Conservation (phyloP, 164 flowering plant genomes). For the Aristolochia fimbriata region DNA sequence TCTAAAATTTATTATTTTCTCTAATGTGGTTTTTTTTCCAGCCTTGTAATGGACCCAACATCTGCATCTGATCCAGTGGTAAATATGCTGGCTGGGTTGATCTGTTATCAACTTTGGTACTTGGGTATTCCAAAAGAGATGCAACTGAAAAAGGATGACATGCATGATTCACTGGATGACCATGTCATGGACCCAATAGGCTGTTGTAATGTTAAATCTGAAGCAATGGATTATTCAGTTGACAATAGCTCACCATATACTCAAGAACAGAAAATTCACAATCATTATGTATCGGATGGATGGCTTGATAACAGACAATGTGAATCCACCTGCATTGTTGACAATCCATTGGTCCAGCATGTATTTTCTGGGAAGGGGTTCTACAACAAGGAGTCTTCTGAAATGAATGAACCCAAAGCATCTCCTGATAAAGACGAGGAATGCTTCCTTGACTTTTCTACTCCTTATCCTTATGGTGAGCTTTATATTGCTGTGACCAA, state of each 20-base stretch:
- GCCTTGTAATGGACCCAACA: slow-evolving; percentile 36
- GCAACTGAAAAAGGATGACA: slow-evolving; percentile 27
- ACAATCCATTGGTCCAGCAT: slow-evolving; percentile 6
- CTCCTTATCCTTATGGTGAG: slow-evolving; percentile 40
- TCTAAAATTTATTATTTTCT: not conserved
- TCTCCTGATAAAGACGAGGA: slow-evolving; percentile 10
- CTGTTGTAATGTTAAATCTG: not conserved
- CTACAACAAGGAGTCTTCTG: slow-evolving; percentile 27
- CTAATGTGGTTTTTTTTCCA: slow-evolving; percentile 12
- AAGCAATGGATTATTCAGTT: slow-evolving; percentile 15
- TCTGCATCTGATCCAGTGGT: slow-evolving; percentile 28
- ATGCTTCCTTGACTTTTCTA: slow-evolving; percentile 19
- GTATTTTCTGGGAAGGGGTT: slow-evolving; percentile 15
- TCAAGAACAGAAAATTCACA: slow-evolving; percentile 11
- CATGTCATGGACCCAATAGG: slow-evolving; percentile 10
- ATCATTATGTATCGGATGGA: slow-evolving; percentile 29
- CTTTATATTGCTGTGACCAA: slow-evolving; percentile 3
- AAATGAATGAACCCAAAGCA: slow-evolving; percentile 16
- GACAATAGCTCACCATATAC: slow-evolving; percentile 19
- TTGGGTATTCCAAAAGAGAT: slow-evolving; percentile 36
- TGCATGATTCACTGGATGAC: slow-evolving; percentile 16
- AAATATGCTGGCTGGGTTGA: slow-evolving; percentile 53
- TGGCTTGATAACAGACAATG: slow-evolving; percentile 41
- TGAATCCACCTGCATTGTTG: slow-evolving; percentile 6
- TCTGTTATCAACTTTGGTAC: slow-evolving; percentile 62